Evolutionary conservation across 768 basidiomycete genomes (phyloP).

Genomic region (Imleria badia): DNA sequence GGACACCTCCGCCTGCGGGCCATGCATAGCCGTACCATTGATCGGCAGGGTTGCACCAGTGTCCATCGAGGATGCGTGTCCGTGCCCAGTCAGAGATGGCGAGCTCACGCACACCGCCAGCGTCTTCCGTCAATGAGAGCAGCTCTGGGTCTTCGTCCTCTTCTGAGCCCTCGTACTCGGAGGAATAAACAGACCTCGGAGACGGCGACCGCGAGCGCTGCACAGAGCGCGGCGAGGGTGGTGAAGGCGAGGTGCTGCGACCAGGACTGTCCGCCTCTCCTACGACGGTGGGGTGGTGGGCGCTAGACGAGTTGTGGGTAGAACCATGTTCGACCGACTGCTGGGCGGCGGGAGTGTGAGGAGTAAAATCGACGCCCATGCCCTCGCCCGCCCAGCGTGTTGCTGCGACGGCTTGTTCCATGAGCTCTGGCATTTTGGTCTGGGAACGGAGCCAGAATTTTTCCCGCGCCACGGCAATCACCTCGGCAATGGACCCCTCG

Average conservation of each 20-base stretch:
- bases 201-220: constrained; percentile 34
- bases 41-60: constrained; percentile 76
- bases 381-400: constrained; percentile 42
- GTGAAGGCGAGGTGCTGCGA: constrained; percentile 27
- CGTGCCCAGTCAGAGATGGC: constrained; percentile 75
- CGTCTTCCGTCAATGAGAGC: constrained; percentile 46
- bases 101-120: constrained; percentile 46
- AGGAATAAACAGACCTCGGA: constrained; percentile 30
- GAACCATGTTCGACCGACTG: constrained; percentile 8
- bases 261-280: constrained; percentile 17
- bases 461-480: constrained; percentile 61
- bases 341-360: constrained; percentile 16
- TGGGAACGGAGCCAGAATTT: constrained; percentile 66
- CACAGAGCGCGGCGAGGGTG: constrained; percentile 24
- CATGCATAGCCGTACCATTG: constrained; percentile 54
- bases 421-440: constrained; percentile 66
- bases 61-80: constrained; percentile 67
- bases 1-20: constrained; percentile 37
- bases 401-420: constrained; percentile 68
- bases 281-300: constrained; percentile 2
- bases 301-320: constrained; percentile 9
- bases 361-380: constrained; percentile 32
- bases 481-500: constrained; percentile 65
- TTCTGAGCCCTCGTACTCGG: constrained; percentile 36
- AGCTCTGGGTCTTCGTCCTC: constrained; percentile 46